Evolutionary conservation across 306 rosid species (phyloP).

Genomic region (Gleditsia sinensis): DNA sequence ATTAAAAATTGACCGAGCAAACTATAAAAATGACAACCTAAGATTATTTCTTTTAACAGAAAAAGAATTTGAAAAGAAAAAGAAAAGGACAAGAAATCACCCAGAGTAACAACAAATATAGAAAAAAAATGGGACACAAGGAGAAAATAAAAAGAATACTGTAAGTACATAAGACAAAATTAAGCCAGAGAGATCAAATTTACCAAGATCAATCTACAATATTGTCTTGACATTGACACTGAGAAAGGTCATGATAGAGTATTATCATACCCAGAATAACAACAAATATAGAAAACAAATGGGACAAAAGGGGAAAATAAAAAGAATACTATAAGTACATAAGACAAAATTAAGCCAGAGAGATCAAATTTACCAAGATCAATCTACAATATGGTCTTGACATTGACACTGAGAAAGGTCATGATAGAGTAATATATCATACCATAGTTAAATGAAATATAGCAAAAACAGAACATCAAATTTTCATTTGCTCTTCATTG

Average conservation of each 20-base stretch:
- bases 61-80: background rate
- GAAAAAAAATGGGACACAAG: background rate
- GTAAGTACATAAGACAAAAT: background rate
- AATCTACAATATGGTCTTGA: background rate
- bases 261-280: background rate
- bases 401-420: background rate
- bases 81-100: background rate
- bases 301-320: background rate
- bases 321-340: background rate
- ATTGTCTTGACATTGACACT: background rate
- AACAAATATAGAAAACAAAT: background rate
- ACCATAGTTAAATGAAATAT: background rate
- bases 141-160: background rate
- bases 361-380: slow-evolving; percentile 16
- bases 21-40: slow-evolving; percentile 9
- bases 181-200: slow-evolving; percentile 23
- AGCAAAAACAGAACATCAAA: background rate
- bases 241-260: background rate
- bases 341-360: slow-evolving; percentile 17
- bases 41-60: background rate
- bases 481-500: background rate
- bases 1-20: background rate
- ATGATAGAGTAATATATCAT: background rate
- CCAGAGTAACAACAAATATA: background rate
- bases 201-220: background rate